A percentile compares a stretch with the other conserved stretches of the same genome.
These are phyloP conservation scores for Tetracentron sinense DNA, from an alignment of 164 flowering plant genomes.

Conservation along the genomic window DNA sequence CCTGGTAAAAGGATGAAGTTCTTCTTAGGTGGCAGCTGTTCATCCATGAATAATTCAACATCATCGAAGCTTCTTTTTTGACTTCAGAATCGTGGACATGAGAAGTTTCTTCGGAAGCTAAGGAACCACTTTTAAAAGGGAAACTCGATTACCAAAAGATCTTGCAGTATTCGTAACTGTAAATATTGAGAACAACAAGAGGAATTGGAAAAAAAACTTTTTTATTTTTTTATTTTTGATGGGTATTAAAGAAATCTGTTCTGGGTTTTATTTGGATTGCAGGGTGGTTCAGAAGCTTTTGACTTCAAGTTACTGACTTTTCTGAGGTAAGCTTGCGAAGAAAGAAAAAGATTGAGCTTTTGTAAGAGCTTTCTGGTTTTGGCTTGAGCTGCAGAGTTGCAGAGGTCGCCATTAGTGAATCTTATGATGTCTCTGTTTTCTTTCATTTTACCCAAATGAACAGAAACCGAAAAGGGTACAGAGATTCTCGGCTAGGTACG, in stretches of 20 bases:
- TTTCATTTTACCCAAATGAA: not conserved
- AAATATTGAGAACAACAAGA: too few relatives aligned
- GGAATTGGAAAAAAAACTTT: too few relatives aligned
- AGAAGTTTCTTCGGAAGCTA: too few relatives aligned
- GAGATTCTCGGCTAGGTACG: not conserved
- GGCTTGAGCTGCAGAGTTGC: constrained; percentile 4
- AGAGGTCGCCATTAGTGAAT: not conserved
- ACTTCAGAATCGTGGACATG: too few relatives aligned
- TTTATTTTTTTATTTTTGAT: not conserved
- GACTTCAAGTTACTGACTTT: not conserved
- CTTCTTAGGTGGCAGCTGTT: too few relatives aligned
- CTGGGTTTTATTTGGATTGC: not conserved
- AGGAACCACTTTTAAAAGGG: too few relatives aligned
- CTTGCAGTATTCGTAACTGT: too few relatives aligned
- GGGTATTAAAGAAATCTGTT: not conserved
- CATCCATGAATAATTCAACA: too few relatives aligned
- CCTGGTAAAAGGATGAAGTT: too few relatives aligned
- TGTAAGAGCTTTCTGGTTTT: not conserved
- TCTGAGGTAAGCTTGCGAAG: not conserved
- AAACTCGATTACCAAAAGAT: too few relatives aligned
- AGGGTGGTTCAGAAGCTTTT: not conserved
- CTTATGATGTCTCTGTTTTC: not conserved
- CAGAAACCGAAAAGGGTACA: not conserved
- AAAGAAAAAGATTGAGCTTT: not conserved
- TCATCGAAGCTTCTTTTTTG: too few relatives aligned